Conservation (phyloP, 345 rosid genomes). For the Citropsis articulata region DNA sequence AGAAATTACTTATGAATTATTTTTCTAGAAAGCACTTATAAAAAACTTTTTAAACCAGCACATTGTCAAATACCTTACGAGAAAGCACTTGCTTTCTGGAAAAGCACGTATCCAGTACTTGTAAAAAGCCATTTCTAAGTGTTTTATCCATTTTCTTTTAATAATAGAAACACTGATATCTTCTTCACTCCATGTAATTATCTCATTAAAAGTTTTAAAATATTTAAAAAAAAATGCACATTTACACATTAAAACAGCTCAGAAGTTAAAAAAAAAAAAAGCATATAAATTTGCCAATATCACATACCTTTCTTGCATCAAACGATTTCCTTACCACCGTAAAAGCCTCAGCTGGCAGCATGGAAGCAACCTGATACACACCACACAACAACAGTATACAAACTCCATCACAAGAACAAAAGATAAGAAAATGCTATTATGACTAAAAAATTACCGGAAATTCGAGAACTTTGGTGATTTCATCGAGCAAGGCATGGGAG, state of each 20-base stretch:
- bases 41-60: background rate
- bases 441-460: slow-evolving; percentile 56
- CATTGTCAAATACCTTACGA: background rate
- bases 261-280: background rate
- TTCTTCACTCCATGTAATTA: background rate
- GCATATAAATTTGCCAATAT: background rate
- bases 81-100: background rate
- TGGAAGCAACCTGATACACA: slow-evolving; percentile 66
- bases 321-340: slow-evolving; percentile 84
- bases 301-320: slow-evolving; percentile 85
- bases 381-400: background rate
- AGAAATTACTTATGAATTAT: background rate
- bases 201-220: background rate
- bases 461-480: slow-evolving; percentile 72
- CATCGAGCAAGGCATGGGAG: slow-evolving; percentile 70
- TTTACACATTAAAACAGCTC: background rate
- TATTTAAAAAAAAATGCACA: too few species aligned
- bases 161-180: too few species aligned
- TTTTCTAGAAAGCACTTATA: background rate
- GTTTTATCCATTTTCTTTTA: too few species aligned
- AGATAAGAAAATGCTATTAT: background rate
- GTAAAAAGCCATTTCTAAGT: background rate
- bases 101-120: background rate
- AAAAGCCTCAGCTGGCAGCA: slow-evolving; percentile 85
- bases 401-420: background rate